phyloP scores from a whole-genome alignment of 2,329 filamentous ascomycete genomes.

The Pestalotiopsis sp. region DNA sequence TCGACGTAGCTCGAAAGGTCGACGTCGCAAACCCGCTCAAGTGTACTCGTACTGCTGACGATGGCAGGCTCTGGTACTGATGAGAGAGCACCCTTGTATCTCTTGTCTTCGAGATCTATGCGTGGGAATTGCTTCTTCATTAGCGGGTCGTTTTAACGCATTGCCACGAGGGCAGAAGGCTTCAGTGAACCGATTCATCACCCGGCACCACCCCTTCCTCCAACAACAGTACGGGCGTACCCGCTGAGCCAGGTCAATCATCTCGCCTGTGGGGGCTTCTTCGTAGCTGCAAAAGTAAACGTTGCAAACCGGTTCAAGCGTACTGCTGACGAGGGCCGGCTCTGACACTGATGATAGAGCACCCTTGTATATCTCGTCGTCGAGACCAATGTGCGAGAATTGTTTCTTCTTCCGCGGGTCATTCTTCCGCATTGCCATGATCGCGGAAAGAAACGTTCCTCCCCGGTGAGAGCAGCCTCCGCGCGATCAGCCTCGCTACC shows the following conservation, averaged over 20 bases:
- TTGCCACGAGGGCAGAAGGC: too few relatives aligned
- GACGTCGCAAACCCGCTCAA: not conserved
- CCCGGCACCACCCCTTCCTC: too few relatives aligned
- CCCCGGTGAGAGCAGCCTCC: constrained; percentile 32
- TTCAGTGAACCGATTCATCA: too few relatives aligned
- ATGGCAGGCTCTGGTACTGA: not conserved
- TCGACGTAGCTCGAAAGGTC: not conserved
- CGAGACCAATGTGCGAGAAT: not conserved
- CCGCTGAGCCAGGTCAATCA: constrained; percentile 9
- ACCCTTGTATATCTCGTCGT: not conserved
- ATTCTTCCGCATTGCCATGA: constrained; percentile 38
- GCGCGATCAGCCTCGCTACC: too few relatives aligned
- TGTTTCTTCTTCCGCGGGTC: not conserved
- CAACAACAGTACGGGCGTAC: too few relatives aligned
- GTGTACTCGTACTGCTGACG: not conserved
- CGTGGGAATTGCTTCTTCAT: not conserved
- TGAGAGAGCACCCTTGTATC: not conserved
- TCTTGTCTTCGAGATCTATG: not conserved
- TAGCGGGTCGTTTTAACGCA: not conserved
- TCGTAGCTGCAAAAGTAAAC: not conserved
- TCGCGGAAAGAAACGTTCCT: constrained; percentile 56
- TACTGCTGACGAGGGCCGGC: too few relatives aligned
- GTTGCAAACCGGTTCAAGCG: not conserved
- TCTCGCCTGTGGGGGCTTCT: not conserved
- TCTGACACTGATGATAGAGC: too few relatives aligned